These are phyloP conservation scores for Barbarea vulgaris DNA, from an alignment of 345 rosid species.

Conservation along the genomic window DNA sequence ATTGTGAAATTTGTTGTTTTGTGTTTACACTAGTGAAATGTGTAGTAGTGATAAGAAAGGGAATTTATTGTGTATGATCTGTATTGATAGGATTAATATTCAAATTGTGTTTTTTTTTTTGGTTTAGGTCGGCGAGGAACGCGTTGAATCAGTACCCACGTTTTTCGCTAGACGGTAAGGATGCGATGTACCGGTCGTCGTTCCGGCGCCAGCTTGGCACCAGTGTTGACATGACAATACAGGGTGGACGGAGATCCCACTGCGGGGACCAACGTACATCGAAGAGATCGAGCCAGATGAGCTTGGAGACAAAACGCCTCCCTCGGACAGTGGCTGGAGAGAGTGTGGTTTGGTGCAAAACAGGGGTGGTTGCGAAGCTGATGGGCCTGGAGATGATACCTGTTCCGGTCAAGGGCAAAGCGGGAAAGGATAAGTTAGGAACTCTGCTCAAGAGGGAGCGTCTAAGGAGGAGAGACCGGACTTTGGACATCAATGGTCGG, in stretches of 20 bases:
- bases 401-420: constrained; percentile 46
- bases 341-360: constrained; percentile 81
- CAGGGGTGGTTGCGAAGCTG: constrained; percentile 88
- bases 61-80: neutral
- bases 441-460: constrained; percentile 53
- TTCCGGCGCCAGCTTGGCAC: constrained; percentile 47
- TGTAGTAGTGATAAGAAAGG: neutral
- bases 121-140: constrained; percentile 63
- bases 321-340: constrained; percentile 57
- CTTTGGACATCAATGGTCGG: constrained; percentile 29
- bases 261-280: constrained; percentile 40
- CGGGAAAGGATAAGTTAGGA: constrained; percentile 32
- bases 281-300: constrained; percentile 29
- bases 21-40: neutral
- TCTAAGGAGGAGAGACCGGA: constrained; percentile 51
- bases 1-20: neutral
- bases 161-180: constrained; percentile 88
- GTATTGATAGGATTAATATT: neutral
- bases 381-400: constrained; percentile 94
- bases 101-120: neutral
- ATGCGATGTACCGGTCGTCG: constrained; percentile 86
- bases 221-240: constrained; percentile 19
- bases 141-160: constrained; percentile 93
- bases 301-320: constrained; percentile 30
- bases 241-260: constrained; percentile 27